Evolutionary conservation across 2,329 filamentous ascomycete species (phyloP), one percentile per base, ranked within the genome.

Genomic region (Colletotrichum aenigma): DNA sequence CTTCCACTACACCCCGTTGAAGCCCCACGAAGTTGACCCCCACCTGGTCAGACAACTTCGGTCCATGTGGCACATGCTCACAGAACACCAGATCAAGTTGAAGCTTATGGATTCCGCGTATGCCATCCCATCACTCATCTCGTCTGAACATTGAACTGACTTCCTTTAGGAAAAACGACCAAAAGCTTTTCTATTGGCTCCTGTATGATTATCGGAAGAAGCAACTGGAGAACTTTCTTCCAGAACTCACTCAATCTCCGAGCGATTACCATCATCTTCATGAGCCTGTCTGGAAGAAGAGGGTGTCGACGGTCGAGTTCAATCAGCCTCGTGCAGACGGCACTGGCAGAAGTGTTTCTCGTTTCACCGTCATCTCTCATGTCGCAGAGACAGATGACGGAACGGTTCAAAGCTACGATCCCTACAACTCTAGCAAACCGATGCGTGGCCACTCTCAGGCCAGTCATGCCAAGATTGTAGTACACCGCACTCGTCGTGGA

Each of bases 181-280:
- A 98, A 82, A 98, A 98, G 81, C 90, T 96, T 78, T 98, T 98
- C 84, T 99, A 98, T 84, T 94, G 93, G 84, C 90, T 97, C 24
- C 89, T 99, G 9, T 86, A 94, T 78, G 94, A 93, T 83, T 97
- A 98, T 83, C 91, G 95, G 60, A 93, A 98, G 78, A 93, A 95
- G 77, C 93, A 97, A 79, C 85, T 98, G 3, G 96, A 98, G 82
- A 95, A 98, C 81, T 98, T 97, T 81, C 94, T 94, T 75, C 92
- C 93, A 34, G 91, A 94, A 26, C 87, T 98, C 71, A 91, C 91
- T n/a, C 94, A 97, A 81, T 98, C 96, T 1, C 91, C 93, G 71
- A 98, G 96, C 84, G 96, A 98, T 81, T 97, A 97, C 80, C 96
- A 98, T 80, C 95, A 97, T 80, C 90, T 94, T 48, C 89, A 88